Evolutionary conservation across 2,329 filamentous ascomycete species (phyloP).

Genomic region (Triangularia setosa): DNA sequence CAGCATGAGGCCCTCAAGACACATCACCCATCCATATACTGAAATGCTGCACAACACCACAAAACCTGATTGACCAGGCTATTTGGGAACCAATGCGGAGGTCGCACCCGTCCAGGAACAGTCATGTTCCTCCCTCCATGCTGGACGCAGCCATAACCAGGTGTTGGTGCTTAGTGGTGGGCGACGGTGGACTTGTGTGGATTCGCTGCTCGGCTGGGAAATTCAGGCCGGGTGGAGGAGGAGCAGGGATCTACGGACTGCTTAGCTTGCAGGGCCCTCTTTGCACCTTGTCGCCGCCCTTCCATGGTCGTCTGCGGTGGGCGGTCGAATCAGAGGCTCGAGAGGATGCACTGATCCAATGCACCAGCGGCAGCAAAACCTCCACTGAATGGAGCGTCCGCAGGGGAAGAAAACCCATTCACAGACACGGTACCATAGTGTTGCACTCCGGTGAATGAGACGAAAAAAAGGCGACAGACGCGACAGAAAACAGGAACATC

Average conservation of each 20-base stretch:
- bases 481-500: neutral
- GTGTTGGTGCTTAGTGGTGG: slow-evolving; percentile 20
- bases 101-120: slow-evolving; percentile 25
- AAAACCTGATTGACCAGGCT: neutral
- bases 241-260: slow-evolving; percentile 27
- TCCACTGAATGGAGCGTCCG: slow-evolving; percentile 10
- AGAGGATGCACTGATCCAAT: slow-evolving; percentile 15
- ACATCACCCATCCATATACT: neutral
- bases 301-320: slow-evolving; percentile 23
- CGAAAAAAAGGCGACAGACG: neutral
- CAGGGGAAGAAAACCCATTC: slow-evolving; percentile 19
- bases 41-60: neutral
- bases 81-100: slow-evolving; percentile 19
- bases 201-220: slow-evolving; percentile 28
- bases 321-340: slow-evolving; percentile 23
- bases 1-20: neutral
- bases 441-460: slow-evolving; percentile 17
- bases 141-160: slow-evolving; percentile 3
- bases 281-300: slow-evolving; percentile 12
- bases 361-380: neutral
- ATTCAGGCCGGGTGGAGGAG: slow-evolving; percentile 29
- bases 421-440: slow-evolving; percentile 27
- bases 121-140: slow-evolving; percentile 13
- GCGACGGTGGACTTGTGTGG: slow-evolving; percentile 26
- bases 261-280: slow-evolving; percentile 24